phyloP scores from a whole-genome alignment of 179 eudicot species.

The Nepenthes alata region DNA sequence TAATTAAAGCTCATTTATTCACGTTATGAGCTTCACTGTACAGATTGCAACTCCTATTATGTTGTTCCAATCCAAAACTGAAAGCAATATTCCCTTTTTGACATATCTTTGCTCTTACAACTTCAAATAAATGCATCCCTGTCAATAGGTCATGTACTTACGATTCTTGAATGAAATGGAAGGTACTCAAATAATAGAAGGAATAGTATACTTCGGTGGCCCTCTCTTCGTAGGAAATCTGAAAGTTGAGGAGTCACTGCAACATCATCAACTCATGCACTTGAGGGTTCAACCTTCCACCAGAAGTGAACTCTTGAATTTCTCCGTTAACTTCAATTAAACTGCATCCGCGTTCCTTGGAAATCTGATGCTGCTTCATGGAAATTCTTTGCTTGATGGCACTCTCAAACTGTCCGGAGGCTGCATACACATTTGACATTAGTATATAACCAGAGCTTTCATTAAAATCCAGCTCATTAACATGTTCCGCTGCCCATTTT shows the following conservation, averaged over 20 bases:
- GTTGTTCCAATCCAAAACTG: too few relatives aligned
- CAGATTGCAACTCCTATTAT: constrained; percentile 6
- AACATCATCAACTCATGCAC: constrained; percentile 18
- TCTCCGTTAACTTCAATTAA: constrained; percentile 46
- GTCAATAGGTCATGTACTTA: background rate
- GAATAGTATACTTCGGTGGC: too few relatives aligned
- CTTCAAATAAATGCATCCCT: too few relatives aligned
- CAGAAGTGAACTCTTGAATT: constrained; percentile 57
- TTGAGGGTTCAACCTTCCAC: constrained; percentile 31
- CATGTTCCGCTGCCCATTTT: constrained; percentile 27
- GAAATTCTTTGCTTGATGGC: constrained; percentile 36
- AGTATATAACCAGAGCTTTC: constrained; percentile 48
- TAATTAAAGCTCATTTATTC: background rate
- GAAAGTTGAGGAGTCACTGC: background rate
- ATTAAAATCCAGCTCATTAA: constrained; percentile 23
- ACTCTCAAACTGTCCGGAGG: constrained; percentile 33
- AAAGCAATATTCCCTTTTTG: too few relatives aligned
- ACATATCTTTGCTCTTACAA: too few relatives aligned
- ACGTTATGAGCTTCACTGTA: constrained; percentile 12
- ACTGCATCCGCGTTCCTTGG: constrained; percentile 58
- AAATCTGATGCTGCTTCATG: constrained; percentile 39
- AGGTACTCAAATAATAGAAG: too few relatives aligned
- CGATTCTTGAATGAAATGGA: too few relatives aligned
- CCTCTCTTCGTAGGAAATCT: too few relatives aligned
- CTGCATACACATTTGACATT: constrained; percentile 53